A percentile compares a stretch with the other conserved stretches of the same genome.
Conservation (phyloP, 2,329 filamentous ascomycete genomes). For the Pseudogymnoascus sp. region DNA sequence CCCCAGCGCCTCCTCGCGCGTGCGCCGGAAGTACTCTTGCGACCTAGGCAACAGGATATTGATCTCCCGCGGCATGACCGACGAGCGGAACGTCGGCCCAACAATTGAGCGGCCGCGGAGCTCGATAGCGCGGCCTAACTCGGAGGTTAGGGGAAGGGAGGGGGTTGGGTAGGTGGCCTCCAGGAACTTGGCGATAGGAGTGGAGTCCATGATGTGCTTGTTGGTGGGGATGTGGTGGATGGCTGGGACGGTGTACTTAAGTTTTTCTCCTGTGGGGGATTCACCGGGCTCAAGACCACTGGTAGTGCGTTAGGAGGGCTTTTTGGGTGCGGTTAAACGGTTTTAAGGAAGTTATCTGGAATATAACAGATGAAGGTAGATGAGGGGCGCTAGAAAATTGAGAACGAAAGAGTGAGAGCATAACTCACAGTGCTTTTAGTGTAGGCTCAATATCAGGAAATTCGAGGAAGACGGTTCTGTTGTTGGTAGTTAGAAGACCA, state of each 20-base stretch:
- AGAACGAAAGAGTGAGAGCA: slow-evolving; percentile 13
- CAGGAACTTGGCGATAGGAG: slow-evolving; percentile 34
- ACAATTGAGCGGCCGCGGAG: slow-evolving; percentile 26
- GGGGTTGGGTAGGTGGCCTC: slow-evolving; percentile 34
- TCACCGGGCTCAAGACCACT: slow-evolving; percentile 24
- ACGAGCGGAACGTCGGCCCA: slow-evolving; percentile 25
- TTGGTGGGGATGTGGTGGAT: slow-evolving; percentile 35
- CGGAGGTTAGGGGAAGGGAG: slow-evolving; percentile 30
- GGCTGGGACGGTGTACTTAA: slow-evolving; percentile 35
- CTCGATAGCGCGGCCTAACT: slow-evolving; percentile 31
- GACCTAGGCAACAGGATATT: slow-evolving; percentile 31
- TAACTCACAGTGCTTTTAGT: slow-evolving; percentile 33
- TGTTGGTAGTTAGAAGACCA: too few relatives aligned
- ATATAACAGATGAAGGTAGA: slow-evolving; percentile 8
- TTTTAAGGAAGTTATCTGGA: background rate
- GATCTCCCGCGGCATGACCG: slow-evolving; percentile 33
- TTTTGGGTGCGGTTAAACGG: background rate
- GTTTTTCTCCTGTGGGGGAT: slow-evolving; percentile 16
- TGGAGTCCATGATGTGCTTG: slow-evolving; percentile 36
- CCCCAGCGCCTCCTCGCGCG: slow-evolving; percentile 32
- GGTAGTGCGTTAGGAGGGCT: slow-evolving; percentile 9
- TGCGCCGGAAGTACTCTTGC: slow-evolving; percentile 34
- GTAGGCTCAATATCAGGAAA: slow-evolving; percentile 37
- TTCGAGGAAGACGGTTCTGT: slow-evolving; percentile 34
- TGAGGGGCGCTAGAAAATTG: background rate